Evolutionary conservation across 2,329 filamentous ascomycete genomes (phyloP).

Genomic region (Trichoderma guizhouense): DNA sequence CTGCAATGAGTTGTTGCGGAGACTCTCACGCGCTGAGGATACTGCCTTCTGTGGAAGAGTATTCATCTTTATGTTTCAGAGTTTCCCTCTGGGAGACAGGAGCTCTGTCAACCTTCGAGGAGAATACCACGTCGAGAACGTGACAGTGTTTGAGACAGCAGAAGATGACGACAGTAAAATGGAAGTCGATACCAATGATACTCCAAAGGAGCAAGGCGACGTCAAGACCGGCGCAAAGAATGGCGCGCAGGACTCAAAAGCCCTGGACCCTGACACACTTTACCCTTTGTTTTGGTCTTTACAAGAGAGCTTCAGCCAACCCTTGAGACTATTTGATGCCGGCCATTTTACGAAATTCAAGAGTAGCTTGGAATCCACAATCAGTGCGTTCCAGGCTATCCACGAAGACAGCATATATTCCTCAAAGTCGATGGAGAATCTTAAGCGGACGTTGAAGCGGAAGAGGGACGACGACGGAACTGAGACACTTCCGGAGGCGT

Average conservation of each 20-base stretch:
- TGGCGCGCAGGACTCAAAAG: slow-evolving; percentile 44
- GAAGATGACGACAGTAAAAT: slow-evolving; percentile 44
- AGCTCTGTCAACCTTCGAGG: slow-evolving; percentile 95
- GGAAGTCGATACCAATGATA: slow-evolving; percentile 60
- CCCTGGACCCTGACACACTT: slow-evolving; percentile 65
- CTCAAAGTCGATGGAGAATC: slow-evolving; percentile 58
- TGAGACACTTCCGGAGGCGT: slow-evolving; percentile 50
- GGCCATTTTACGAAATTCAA: slow-evolving; percentile 77
- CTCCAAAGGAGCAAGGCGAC: slow-evolving; percentile 31
- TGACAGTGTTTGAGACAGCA: slow-evolving; percentile 69
- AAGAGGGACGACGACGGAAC: slow-evolving; percentile 58
- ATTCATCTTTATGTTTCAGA: slow-evolving; percentile 98
- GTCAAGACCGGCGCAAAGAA: slow-evolving; percentile 37
- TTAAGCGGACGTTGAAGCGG: slow-evolving; percentile 64
- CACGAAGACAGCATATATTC: slow-evolving; percentile 45
- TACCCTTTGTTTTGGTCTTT: slow-evolving; percentile 95
- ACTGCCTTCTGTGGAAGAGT: slow-evolving; percentile 96
- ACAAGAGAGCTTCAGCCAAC: slow-evolving; percentile 88
- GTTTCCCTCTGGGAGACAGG: slow-evolving; percentile 92
- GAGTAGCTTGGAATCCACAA: slow-evolving; percentile 65
- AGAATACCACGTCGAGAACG: slow-evolving; percentile 94
- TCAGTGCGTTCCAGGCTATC: slow-evolving; percentile 52
- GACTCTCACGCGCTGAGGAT: slow-evolving; percentile 92
- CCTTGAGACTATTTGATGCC: slow-evolving; percentile 73
- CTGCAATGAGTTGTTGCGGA: slow-evolving; percentile 91